A percentile compares a stretch with the other conserved stretches of the same genome.
Evolutionary conservation across 306 rosid genomes (phyloP).

Genomic region (Chamaecrista fasciculata): DNA sequence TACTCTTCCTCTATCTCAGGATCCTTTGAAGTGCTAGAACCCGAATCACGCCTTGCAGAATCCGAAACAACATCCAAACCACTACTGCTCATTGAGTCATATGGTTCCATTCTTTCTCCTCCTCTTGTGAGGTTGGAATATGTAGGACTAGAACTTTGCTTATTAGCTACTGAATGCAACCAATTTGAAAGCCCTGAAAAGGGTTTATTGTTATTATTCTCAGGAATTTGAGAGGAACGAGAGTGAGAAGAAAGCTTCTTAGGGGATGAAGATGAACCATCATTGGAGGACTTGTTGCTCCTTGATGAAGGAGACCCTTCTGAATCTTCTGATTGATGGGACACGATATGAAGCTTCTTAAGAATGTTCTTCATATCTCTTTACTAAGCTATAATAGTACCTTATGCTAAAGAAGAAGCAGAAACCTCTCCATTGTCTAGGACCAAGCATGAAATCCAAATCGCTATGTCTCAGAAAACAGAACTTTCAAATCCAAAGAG

Average conservation of each 20-base stretch:
- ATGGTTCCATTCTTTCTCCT: slow-evolving; percentile 55
- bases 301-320: slow-evolving; percentile 69
- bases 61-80: slow-evolving; percentile 58
- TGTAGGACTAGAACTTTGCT: slow-evolving; percentile 48
- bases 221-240: slow-evolving; percentile 49
- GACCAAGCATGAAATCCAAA: slow-evolving; percentile 60
- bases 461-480: slow-evolving; percentile 33
- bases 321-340: slow-evolving; percentile 58
- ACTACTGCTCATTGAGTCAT: slow-evolving; percentile 53
- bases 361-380: slow-evolving; percentile 82
- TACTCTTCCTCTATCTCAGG: slow-evolving; percentile 88
- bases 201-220: slow-evolving; percentile 64
- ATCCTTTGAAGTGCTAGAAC: slow-evolving; percentile 69
- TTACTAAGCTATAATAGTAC: slow-evolving; percentile 32
- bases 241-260: slow-evolving; percentile 47
- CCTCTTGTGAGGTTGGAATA: slow-evolving; percentile 46
- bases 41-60: slow-evolving; percentile 58
- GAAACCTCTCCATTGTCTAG: slow-evolving; percentile 66
- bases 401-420: slow-evolving; percentile 49
- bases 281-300: slow-evolving; percentile 48
- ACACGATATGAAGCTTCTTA: slow-evolving; percentile 84
- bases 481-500: slow-evolving; percentile 43
- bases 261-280: slow-evolving; percentile 53
- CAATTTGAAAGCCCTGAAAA: slow-evolving; percentile 66
- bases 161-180: slow-evolving; percentile 71